Conservation (phyloP, 257 asterid species). For the Solanum pennellii region DNA sequence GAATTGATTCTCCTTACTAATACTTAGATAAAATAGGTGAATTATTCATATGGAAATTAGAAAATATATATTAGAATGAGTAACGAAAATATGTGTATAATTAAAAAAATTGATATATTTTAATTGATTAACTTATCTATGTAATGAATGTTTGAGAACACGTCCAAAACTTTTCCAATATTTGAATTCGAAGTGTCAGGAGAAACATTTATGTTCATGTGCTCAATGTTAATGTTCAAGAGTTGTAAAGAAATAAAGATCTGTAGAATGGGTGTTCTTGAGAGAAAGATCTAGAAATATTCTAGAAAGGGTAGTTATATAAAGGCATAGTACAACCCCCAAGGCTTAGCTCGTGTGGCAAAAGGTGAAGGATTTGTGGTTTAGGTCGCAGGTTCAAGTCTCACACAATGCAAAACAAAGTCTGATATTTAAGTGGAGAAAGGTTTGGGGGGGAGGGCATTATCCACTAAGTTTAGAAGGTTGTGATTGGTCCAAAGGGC, state of each 20-base stretch:
- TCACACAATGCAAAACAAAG: too few species aligned
- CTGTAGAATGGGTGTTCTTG: not conserved
- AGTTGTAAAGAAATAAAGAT: not conserved
- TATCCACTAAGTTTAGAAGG: too few species aligned
- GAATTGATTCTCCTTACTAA: not conserved
- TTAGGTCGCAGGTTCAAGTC: too few species aligned
- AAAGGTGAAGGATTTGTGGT: too few species aligned
- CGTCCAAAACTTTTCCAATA: not conserved
- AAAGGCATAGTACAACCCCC: too few species aligned
- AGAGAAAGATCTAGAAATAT: not conserved
- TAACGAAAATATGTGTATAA: not conserved
- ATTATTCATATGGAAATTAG: not conserved
- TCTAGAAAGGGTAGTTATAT: not conserved
- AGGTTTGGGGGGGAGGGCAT: too few species aligned
- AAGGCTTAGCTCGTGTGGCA: too few species aligned
- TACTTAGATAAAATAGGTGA: not conserved
- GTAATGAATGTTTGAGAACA: not conserved
- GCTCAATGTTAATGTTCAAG: not conserved
- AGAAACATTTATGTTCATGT: not conserved
- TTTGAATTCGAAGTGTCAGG: not conserved
- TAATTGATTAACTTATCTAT: not conserved
- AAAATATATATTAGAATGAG: not conserved
- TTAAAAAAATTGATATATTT: too few species aligned
- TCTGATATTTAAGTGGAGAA: too few species aligned
- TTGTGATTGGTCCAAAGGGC: too few species aligned